Conservation (phyloP, 1,284 basidiomycete genomes). For the Bondarzewia mesenterica region DNA sequence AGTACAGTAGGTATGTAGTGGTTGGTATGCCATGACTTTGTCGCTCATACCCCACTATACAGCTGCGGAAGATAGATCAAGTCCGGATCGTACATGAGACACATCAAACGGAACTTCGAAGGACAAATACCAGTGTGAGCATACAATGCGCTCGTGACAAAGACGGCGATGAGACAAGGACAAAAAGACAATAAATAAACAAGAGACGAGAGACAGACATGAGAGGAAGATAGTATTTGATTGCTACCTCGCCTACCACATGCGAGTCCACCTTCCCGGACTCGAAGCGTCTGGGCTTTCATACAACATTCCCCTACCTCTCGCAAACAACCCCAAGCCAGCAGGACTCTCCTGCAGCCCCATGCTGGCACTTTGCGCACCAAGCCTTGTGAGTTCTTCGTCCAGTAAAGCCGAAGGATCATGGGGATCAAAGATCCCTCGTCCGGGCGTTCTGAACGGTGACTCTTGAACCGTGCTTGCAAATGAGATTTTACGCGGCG, state of each 20-base stretch:
- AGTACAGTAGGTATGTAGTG: background rate
- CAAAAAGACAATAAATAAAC: background rate
- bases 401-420: slow-evolving; percentile 56
- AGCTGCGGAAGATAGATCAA: background rate
- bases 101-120: background rate
- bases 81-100: background rate
- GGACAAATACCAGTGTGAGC: background rate
- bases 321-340: slow-evolving; percentile 53
- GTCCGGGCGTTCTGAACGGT: slow-evolving; percentile 49
- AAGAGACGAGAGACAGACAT: background rate
- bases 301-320: slow-evolving; percentile 39
- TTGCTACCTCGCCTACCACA: slow-evolving; percentile 7
- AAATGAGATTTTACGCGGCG: slow-evolving; percentile 48
- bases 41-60: too few relatives aligned
- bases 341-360: slow-evolving; percentile 42
- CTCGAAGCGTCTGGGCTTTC: slow-evolving; percentile 29
- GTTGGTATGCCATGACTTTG: background rate
- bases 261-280: slow-evolving; percentile 13
- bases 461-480: slow-evolving; percentile 28
- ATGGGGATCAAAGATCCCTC: slow-evolving; percentile 54
- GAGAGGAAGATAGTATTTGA: too few relatives aligned
- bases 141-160: background rate
- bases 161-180: background rate
- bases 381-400: slow-evolving; percentile 52
- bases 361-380: slow-evolving; percentile 22